Conservation (phyloP, 2,329 filamentous ascomycete genomes). For the Fusarium sp. region DNA sequence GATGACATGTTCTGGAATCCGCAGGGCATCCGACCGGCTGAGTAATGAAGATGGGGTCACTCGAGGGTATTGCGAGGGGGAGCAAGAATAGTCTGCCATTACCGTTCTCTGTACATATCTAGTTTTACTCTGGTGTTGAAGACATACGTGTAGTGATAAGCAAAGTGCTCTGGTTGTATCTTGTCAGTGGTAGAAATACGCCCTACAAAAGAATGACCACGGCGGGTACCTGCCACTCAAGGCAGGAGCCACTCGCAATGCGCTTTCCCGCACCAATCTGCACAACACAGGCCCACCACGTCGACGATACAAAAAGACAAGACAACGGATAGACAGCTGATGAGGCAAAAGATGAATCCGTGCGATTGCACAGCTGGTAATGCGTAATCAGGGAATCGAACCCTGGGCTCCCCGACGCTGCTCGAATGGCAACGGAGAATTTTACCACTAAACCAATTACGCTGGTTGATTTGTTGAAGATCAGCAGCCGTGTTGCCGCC, state of each 20-base stretch:
- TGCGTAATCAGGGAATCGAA: slow-evolving; percentile 3
- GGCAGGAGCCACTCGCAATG: not conserved
- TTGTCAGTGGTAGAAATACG: too few species aligned
- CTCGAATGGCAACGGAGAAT: not conserved
- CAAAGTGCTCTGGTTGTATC: not conserved
- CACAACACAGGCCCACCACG: not conserved
- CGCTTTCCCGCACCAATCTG: not conserved
- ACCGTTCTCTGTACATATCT: slow-evolving; percentile 17
- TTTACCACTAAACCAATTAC: not conserved
- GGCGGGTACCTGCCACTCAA: too few species aligned
- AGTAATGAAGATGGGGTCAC: not conserved
- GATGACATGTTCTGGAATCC: slow-evolving; percentile 59
- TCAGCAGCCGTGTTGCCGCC: rapidly evolving
- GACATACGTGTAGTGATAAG: not conserved
- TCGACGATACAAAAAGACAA: not conserved
- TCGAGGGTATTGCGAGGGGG: too few species aligned
- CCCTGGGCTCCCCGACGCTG: not conserved
- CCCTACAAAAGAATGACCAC: too few species aligned
- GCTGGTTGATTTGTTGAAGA: not conserved
- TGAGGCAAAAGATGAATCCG: not conserved
- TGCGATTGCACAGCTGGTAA: not conserved
- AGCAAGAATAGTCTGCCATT: not conserved
- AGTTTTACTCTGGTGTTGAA: not conserved
- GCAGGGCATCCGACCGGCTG: slow-evolving; percentile 49
- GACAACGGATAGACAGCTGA: not conserved